Conservation (phyloP, 805 yeast genomes). For the Starmerella gropengiesseri region DNA sequence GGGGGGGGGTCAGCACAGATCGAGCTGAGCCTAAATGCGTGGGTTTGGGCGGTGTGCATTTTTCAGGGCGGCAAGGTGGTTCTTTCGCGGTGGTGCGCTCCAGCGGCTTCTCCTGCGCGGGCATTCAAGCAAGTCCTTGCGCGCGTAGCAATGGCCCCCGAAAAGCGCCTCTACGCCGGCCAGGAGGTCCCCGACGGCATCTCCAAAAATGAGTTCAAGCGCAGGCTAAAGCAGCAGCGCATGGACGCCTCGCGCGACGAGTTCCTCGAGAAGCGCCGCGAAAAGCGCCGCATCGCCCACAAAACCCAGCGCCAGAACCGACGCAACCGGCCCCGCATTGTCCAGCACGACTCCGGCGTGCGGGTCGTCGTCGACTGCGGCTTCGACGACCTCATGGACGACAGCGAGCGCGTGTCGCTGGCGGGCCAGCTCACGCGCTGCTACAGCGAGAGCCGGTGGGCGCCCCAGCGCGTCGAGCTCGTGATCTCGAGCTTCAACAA, state of each 20-base stretch:
- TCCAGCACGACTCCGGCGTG: slow-evolving; percentile 34
- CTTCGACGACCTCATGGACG: slow-evolving; percentile 82
- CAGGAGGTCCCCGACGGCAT: slow-evolving; percentile 63
- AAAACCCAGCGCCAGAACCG: slow-evolving; percentile 16
- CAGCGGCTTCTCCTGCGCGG: too few relatives aligned
- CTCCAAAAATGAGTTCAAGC: slow-evolving; percentile 79
- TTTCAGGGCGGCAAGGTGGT: too few relatives aligned
- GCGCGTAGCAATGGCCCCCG: not conserved
- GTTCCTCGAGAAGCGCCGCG: slow-evolving; percentile 42
- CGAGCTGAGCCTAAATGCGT: too few relatives aligned
- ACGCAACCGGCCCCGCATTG: slow-evolving; percentile 11
- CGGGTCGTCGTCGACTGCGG: slow-evolving; percentile 72
- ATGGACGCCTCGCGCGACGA: slow-evolving; percentile 60
- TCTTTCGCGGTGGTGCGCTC: too few relatives aligned
- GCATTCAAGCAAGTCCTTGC: too few relatives aligned
- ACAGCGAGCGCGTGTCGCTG: slow-evolving; percentile 56
- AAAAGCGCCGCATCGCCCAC: slow-evolving; percentile 35
- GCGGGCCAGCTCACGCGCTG: slow-evolving; percentile 72
- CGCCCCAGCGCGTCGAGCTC: slow-evolving; percentile 47
- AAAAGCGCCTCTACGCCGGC: slow-evolving; percentile 10
- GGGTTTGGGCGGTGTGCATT: too few relatives aligned
- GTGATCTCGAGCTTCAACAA: slow-evolving; percentile 56
- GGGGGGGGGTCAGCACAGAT: too few relatives aligned
- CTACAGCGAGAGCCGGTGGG: slow-evolving; percentile 65
- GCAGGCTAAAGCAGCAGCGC: slow-evolving; percentile 43